Evolutionary conservation across 2,329 filamentous ascomycete species (phyloP).

Genomic region (Claviceps sp.): DNA sequence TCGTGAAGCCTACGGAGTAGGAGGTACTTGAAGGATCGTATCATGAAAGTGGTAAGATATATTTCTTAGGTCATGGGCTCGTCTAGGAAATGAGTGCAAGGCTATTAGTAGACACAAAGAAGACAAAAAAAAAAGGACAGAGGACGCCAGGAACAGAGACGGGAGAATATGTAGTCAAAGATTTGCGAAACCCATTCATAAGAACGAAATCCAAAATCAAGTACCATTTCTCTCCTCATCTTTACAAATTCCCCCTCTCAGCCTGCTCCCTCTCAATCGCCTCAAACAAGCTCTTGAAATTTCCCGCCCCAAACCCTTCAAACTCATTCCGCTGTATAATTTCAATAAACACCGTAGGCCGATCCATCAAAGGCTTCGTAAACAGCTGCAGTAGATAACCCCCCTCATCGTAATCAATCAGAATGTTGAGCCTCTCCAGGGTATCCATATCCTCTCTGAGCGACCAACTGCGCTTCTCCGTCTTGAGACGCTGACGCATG

Average conservation of each 20-base stretch:
- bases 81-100: too few relatives aligned
- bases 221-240: too few relatives aligned
- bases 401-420: constrained; percentile 90
- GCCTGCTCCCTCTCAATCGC: constrained; percentile 91
- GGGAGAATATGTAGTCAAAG: too few relatives aligned
- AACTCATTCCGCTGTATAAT: constrained; percentile 90
- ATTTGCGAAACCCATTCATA: too few relatives aligned
- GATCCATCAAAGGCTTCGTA: constrained; percentile 82
- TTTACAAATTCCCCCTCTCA: constrained; percentile 63
- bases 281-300: constrained; percentile 92
- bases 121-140: background rate
- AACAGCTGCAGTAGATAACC: constrained; percentile 72
- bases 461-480: constrained; percentile 43
- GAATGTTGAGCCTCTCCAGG: constrained; percentile 65
- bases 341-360: constrained; percentile 90
- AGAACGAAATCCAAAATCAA: too few relatives aligned
- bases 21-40: too few relatives aligned
- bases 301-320: constrained; percentile 83
- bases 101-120: background rate
- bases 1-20: too few relatives aligned
- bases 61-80: too few relatives aligned
- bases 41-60: too few relatives aligned
- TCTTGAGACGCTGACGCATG: constrained; percentile 61
- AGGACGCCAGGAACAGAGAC: background rate
- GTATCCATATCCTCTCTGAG: constrained; percentile 70